These are phyloP conservation scores for Gaeumannomyces tritici DNA, from an alignment of 2,329 filamentous ascomycete species.

Conservation along the genomic window DNA sequence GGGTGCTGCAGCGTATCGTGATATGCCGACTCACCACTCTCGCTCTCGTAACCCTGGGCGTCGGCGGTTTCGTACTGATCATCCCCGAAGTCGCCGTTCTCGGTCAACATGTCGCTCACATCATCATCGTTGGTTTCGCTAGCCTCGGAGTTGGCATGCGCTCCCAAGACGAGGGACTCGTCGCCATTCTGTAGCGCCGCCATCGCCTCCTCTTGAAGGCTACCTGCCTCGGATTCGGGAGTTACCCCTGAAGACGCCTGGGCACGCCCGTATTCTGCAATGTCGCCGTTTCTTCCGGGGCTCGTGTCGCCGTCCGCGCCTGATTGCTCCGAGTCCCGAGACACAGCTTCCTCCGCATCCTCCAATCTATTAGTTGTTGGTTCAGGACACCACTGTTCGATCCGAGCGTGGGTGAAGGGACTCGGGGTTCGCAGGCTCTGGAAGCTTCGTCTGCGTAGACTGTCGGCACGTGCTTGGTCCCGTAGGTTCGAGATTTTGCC, in stretches of 20 bases:
- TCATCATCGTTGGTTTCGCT: constrained; percentile 25
- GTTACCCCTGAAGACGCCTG: neutral
- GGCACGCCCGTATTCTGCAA: neutral
- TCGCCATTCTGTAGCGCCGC: neutral
- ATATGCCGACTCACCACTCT: constrained; percentile 55
- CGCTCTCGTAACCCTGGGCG: constrained; percentile 38
- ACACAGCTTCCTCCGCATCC: constrained; percentile 5
- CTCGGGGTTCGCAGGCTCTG: constrained; percentile 67
- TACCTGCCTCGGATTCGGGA: neutral
- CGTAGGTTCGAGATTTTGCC: constrained; percentile 75
- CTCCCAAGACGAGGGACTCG: neutral
- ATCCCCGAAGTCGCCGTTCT: constrained; percentile 23
- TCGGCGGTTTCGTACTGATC: constrained; percentile 25
- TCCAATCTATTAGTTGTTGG: constrained; percentile 12
- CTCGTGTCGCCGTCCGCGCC: constrained; percentile 17
- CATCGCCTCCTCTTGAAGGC: neutral
- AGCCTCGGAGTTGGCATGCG: constrained; percentile 6
- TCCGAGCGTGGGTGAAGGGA: constrained; percentile 63
- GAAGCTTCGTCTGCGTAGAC: constrained; percentile 64
- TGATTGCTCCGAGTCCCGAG: constrained; percentile 18
- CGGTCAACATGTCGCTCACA: constrained; percentile 27
- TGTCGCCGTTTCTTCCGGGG: constrained; percentile 9
- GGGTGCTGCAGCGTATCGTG: constrained; percentile 50
- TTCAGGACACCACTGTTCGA: constrained; percentile 42
- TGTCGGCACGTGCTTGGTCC: constrained; percentile 71